Evolutionary conservation across 2,329 filamentous ascomycete genomes (phyloP), one percentile per base, ranked within the genome.

Genomic region (Coniochaeta sp.): DNA sequence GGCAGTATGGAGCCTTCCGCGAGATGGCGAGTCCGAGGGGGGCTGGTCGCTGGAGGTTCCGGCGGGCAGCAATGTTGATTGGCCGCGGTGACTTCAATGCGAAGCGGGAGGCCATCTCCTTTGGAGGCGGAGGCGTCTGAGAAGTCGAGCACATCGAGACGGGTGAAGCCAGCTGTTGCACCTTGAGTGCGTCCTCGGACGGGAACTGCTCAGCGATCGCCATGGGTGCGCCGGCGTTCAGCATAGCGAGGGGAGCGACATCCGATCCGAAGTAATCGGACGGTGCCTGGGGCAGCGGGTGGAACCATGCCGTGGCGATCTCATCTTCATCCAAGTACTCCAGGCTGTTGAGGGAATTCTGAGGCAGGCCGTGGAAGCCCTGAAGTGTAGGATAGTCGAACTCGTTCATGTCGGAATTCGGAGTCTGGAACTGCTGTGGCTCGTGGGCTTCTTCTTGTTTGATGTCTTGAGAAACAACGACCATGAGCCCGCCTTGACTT

Each of bases 61-160:
- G 72, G 45, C 79, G 72, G 16, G 72, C 73, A 14, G 78, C 79
- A 54, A 82, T 77, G 57, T 81, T 78, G 51, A 77, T 69, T 0
- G 73, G 71, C 9, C 71, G 71, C 10, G 76, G 72, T 0, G 77
- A 72, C 1, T 77, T 42, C 8, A 42, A 9, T 8, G 38, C 38
- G 38, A 42, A 78, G 57, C 71, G 75, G 59, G 78, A 67, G 26
- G 64, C 66, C 38, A 71, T 62, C 46, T 70, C 66, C 3, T 61
- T 59, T 5, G 66, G 54, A 1, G 57, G 56, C 13, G 60, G 57
- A 3, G 68, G 62, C 1, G 62, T 64, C 5, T 59, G 61, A 14
- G 63, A 53, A 22, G 61, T 60, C 6, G 65, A 42, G 38, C 18
- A 26, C 38, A 42, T 42, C 12, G 38, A 65, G 12, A 56, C 54